Conservation (phyloP, 148 eudicot species). For the Salicornia ramosissima region DNA sequence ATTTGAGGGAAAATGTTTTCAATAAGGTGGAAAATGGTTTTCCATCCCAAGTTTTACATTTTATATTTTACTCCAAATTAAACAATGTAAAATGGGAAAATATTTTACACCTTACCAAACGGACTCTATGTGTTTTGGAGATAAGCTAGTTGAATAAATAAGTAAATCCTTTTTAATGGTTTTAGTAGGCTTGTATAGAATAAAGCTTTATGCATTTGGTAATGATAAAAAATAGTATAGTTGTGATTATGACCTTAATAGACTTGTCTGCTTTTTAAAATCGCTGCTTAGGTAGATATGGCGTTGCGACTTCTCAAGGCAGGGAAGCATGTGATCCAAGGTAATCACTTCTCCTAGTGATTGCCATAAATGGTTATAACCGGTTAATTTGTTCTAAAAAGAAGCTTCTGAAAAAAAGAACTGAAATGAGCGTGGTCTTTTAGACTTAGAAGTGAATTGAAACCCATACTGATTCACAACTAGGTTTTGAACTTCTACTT, state of each 20-base stretch:
- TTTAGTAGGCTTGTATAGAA: neutral
- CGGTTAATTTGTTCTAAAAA: neutral
- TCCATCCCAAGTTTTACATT: no score
- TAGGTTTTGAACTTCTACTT: no score
- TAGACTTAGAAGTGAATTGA: neutral
- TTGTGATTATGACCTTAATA: neutral
- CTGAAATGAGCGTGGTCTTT: neutral
- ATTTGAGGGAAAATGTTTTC: no score
- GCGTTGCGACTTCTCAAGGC: conserved; percentile 73
- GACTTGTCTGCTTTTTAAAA: neutral
- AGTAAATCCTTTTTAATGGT: no score
- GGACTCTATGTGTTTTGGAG: no score
- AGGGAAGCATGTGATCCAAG: conserved; percentile 98
- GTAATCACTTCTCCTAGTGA: conserved; percentile 27
- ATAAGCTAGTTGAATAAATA: no score
- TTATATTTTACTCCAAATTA: no score
- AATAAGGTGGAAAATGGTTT: no score
- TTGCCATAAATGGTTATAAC: neutral
- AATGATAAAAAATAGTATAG: neutral
- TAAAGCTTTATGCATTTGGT: neutral
- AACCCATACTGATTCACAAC: no score
- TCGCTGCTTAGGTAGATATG: conserved; percentile 62
- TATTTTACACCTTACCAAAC: no score
- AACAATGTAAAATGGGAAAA: no score
- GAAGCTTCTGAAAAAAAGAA: neutral